phyloP scores from a whole-genome alignment of 345 rosid species.

The Microthlaspi erraticum region DNA sequence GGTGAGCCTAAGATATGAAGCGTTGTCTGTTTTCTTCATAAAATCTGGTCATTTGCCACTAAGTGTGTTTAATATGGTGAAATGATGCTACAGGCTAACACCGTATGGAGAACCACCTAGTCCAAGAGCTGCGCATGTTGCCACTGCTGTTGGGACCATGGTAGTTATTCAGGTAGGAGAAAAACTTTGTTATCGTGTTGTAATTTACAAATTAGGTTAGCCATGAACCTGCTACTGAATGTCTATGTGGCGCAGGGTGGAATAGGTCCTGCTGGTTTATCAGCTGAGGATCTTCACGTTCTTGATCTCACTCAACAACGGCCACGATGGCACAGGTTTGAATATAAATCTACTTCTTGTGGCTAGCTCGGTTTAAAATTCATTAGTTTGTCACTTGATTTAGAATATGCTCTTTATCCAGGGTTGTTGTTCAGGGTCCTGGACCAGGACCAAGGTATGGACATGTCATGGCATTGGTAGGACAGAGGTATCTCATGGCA shows the following conservation, averaged over 20 bases:
- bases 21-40: no score
- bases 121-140: conserved; percentile 99
- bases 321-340: conserved; percentile 96
- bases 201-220: conserved; percentile 11
- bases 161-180: conserved; percentile 92
- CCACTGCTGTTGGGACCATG: conserved; percentile 99
- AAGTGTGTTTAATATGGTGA: no score
- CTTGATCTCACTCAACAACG: conserved; percentile 97
- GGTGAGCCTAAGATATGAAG: conserved; percentile 55
- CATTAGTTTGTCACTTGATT: conserved; percentile 30
- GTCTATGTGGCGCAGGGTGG: conserved; percentile 73
- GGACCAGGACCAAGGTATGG: conserved; percentile 99
- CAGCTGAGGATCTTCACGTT: conserved; percentile 99
- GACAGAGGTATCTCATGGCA: conserved; percentile 99
- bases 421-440: conserved; percentile 99
- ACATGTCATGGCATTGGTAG: conserved; percentile 99
- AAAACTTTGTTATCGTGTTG: neutral
- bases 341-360: neutral
- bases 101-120: conserved; percentile 98
- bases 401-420: conserved; percentile 43
- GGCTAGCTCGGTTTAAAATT: neutral
- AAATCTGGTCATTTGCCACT: no score
- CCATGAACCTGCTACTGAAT: conserved; percentile 10
- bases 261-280: conserved; percentile 98
- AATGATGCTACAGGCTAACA: conserved; percentile 59